These are phyloP conservation scores for Penicillium verrucosum DNA, from an alignment of 2,329 filamentous ascomycete genomes.

Conservation along the genomic window DNA sequence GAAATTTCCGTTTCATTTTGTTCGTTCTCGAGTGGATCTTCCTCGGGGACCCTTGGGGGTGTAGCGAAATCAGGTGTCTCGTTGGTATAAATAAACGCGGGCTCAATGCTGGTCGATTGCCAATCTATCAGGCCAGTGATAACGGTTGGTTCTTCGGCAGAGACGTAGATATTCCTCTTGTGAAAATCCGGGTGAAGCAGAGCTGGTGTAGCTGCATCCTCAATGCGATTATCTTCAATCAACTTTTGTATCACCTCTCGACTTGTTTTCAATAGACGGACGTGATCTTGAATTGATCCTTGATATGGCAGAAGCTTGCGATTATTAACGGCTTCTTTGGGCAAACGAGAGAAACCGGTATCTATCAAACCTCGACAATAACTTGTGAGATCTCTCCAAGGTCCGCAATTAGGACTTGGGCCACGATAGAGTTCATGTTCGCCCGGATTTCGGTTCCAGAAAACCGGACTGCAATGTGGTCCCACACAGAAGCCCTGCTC, in stretches of 20 bases:
- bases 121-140: slow-evolving; percentile 36
- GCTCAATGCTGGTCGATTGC: slow-evolving; percentile 33
- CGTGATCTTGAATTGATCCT: slow-evolving; percentile 15
- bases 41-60: slow-evolving; percentile 11
- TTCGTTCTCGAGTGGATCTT: slow-evolving; percentile 13
- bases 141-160: slow-evolving; percentile 26
- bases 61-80: slow-evolving; percentile 30
- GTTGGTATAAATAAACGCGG: slow-evolving; percentile 32
- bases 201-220: slow-evolving; percentile 15
- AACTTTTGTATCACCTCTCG: slow-evolving; percentile 22
- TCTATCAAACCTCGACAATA: slow-evolving; percentile 23
- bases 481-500: slow-evolving; percentile 35
- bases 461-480: slow-evolving; percentile 27
- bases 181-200: slow-evolving; percentile 33
- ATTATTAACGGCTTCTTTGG: slow-evolving; percentile 2
- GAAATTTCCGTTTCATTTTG: slow-evolving; percentile 5
- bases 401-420: slow-evolving; percentile 20
- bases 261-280: neutral
- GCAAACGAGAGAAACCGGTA: slow-evolving; percentile 22
- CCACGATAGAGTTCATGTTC: slow-evolving; percentile 15
- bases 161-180: slow-evolving; percentile 36
- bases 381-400: slow-evolving; percentile 20
- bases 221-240: slow-evolving; percentile 18
- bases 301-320: slow-evolving; percentile 12
- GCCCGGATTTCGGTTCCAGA: slow-evolving; percentile 15